These are phyloP conservation scores for Ottelia alismoides DNA, from an alignment of 106 monocot species.

Conservation along the genomic window DNA sequence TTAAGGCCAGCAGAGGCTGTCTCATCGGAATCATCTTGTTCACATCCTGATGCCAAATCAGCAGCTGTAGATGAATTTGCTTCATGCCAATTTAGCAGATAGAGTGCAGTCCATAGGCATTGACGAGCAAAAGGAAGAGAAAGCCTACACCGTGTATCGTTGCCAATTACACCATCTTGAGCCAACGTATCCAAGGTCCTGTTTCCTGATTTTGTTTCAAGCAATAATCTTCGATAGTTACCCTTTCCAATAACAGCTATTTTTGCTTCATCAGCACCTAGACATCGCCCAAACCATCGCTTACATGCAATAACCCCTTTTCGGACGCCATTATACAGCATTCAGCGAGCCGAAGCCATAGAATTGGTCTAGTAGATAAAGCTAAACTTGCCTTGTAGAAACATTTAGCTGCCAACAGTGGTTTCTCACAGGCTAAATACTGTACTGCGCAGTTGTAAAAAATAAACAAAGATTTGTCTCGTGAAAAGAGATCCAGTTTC, in stretches of 20 bases:
- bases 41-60: slow-evolving; percentile 1
- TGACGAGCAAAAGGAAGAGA: slow-evolving; percentile 54
- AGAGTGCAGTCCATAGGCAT: slow-evolving; percentile 44
- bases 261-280: slow-evolving; percentile 23
- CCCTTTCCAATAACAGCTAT: slow-evolving; percentile 57
- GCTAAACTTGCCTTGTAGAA: slow-evolving; percentile 31
- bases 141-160: slow-evolving; percentile 7
- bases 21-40: slow-evolving; percentile 2
- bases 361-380: slow-evolving; percentile 32
- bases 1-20: neutral
- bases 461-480: slow-evolving; percentile 41
- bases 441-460: slow-evolving; percentile 64
- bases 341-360: slow-evolving; percentile 75
- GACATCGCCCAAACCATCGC: neutral
- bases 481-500: slow-evolving; percentile 41
- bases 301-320: slow-evolving; percentile 33
- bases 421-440: slow-evolving; percentile 44
- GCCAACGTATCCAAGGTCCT: slow-evolving; percentile 4
- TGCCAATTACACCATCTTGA: slow-evolving; percentile 9
- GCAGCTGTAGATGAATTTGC: slow-evolving; percentile 1
- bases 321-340: slow-evolving; percentile 51
- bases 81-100: slow-evolving; percentile 33
- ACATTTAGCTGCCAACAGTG: slow-evolving; percentile 46
- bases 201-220: slow-evolving; percentile 17
- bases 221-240: slow-evolving; percentile 31